phyloP scores from a whole-genome alignment of 805 yeast genomes.

The Lipomyces yamadae region DNA sequence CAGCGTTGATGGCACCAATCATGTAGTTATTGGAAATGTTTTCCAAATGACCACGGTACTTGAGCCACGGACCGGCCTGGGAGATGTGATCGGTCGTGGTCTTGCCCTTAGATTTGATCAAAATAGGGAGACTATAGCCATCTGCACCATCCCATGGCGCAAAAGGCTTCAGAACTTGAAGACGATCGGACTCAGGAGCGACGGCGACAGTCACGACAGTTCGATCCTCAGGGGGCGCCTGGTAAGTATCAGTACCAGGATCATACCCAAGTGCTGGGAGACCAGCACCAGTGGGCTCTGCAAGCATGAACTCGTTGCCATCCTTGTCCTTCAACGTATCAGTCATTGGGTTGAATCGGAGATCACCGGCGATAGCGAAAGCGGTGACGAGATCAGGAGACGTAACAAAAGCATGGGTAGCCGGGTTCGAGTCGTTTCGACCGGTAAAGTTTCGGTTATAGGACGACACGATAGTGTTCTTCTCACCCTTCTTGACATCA shows the following conservation, averaged over 20 bases:
- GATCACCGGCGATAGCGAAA: slow-evolving; percentile 91
- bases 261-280: slow-evolving; percentile 73
- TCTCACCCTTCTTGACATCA: slow-evolving; percentile 62
- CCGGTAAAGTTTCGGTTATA: slow-evolving; percentile 98
- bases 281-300: slow-evolving; percentile 67
- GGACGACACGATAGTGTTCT: slow-evolving; percentile 87
- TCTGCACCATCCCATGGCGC: slow-evolving; percentile 86
- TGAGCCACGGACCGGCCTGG: slow-evolving; percentile 98
- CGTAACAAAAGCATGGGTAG: slow-evolving; percentile 96
- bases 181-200: slow-evolving; percentile 88
- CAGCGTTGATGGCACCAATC: slow-evolving; percentile 96
- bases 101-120: slow-evolving; percentile 93
- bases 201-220: slow-evolving; percentile 63
- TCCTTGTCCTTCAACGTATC: slow-evolving; percentile 73
- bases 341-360: slow-evolving; percentile 86
- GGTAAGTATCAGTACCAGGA: slow-evolving; percentile 70
- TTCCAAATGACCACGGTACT: slow-evolving; percentile 96
- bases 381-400: slow-evolving; percentile 98
- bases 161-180: slow-evolving; percentile 90
- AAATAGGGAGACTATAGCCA: slow-evolving; percentile 65
- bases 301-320: slow-evolving; percentile 77
- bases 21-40: slow-evolving; percentile 93
- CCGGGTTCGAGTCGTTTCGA: slow-evolving; percentile 97
- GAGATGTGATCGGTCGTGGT: slow-evolving; percentile 99
- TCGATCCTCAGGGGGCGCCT: slow-evolving; percentile 62